A percentile compares a stretch with the other conserved stretches of the same genome.
Evolutionary conservation across 768 basidiomycete species (phyloP).

Genomic region (Termitomyces eurrhizus): DNA sequence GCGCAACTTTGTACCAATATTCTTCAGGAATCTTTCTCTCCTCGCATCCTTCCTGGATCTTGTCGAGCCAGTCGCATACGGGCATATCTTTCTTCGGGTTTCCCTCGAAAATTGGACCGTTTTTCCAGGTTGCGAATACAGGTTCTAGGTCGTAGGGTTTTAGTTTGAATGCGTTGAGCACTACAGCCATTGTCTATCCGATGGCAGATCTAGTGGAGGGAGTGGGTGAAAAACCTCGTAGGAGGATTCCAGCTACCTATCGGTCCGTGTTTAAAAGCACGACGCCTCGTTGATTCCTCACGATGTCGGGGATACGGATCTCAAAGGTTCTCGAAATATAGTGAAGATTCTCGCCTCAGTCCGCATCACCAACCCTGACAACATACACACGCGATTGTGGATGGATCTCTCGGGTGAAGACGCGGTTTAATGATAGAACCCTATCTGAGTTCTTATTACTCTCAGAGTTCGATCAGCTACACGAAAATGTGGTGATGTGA

Average conservation of each 20-base stretch:
- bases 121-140: slow-evolving; percentile 58
- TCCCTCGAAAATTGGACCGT: slow-evolving; percentile 64
- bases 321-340: not conserved
- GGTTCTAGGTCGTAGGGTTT: slow-evolving; percentile 75
- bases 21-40: slow-evolving; percentile 72
- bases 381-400: not conserved
- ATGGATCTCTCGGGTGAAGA: not conserved
- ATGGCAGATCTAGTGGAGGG: not conserved
- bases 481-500: not conserved
- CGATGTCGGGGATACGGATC: slow-evolving; percentile 1
- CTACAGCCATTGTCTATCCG: slow-evolving; percentile 18
- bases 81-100: slow-evolving; percentile 64
- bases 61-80: slow-evolving; percentile 70
- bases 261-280: slow-evolving; percentile 10
- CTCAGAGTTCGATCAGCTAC: not conserved
- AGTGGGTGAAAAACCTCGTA: not conserved
- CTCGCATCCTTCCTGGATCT: slow-evolving; percentile 68
- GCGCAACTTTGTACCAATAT: slow-evolving; percentile 80
- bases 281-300: slow-evolving; percentile 19
- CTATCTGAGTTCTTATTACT: not conserved
- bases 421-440: not conserved
- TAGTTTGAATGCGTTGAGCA: slow-evolving; percentile 78
- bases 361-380: not conserved
- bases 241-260: not conserved
- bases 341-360: not conserved